Evolutionary conservation across 1,284 basidiomycete genomes (phyloP).

Genomic region (Phellinidium pouzarii): DNA sequence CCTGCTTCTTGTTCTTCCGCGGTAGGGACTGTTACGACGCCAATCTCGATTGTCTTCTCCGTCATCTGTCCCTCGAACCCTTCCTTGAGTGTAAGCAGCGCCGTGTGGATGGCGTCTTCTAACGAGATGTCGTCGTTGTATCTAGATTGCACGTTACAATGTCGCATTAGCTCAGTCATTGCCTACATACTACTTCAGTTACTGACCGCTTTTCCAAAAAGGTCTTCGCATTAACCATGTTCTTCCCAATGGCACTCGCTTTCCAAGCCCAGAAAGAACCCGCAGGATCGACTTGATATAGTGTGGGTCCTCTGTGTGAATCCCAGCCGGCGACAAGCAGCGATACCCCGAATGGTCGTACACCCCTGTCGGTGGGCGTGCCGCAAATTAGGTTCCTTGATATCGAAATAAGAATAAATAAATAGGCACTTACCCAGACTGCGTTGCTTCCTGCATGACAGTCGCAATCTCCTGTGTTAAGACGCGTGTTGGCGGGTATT

Average conservation of each 20-base stretch:
- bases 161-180: slow-evolving; percentile 11
- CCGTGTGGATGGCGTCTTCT: slow-evolving; percentile 99
- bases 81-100: slow-evolving; percentile 97
- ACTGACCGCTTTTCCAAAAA: slow-evolving; percentile 94
- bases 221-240: slow-evolving; percentile 99
- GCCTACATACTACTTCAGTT: slow-evolving; percentile 14
- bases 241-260: slow-evolving; percentile 98
- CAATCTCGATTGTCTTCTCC: slow-evolving; percentile 99
- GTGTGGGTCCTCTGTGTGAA: slow-evolving; percentile 79
- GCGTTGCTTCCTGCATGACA: slow-evolving; percentile 98
- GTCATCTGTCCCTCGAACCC: slow-evolving; percentile 99
- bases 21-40: slow-evolving; percentile 86
- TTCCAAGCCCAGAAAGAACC: slow-evolving; percentile 99
- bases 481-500: slow-evolving; percentile 97
- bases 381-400: too few species aligned
- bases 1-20: slow-evolving; percentile 67
- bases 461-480: slow-evolving; percentile 96
- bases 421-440: slow-evolving; percentile 74
- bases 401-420: too few species aligned
- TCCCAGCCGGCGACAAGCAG: slow-evolving; percentile 97
- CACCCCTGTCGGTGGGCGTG: slow-evolving; percentile 60
- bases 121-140: slow-evolving; percentile 99
- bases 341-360: slow-evolving; percentile 96
- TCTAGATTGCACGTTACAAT: slow-evolving; percentile 37
- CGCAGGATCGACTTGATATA: slow-evolving; percentile 98